Evolutionary conservation across 805 yeast genomes (phyloP).

Genomic region (Hanseniaspora pseudoguilliermondii): DNA sequence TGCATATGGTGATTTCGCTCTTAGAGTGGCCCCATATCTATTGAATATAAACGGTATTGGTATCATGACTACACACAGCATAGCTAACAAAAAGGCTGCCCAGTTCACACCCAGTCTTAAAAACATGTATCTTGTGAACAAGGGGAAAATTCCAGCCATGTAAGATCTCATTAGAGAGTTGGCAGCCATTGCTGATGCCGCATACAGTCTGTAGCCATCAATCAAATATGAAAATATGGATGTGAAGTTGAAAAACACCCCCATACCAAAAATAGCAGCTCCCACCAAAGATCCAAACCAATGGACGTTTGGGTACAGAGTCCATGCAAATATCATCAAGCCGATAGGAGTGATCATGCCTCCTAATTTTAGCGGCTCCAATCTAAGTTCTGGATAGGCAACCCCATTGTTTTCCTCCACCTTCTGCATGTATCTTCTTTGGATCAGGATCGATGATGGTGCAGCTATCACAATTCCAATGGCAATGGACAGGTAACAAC

Average conservation of each 20-base stretch:
- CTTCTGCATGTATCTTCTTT: constrained; percentile 32
- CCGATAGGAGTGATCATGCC: constrained; percentile 50
- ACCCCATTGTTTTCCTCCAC: constrained; percentile 35
- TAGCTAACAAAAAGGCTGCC: constrained; percentile 44
- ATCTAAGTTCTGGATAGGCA: constrained; percentile 47
- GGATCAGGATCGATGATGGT: constrained; percentile 34
- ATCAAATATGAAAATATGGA: constrained; percentile 54
- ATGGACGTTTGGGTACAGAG: constrained; percentile 44
- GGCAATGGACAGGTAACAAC: constrained; percentile 49
- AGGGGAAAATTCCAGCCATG: constrained; percentile 46
- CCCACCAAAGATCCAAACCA: constrained; percentile 65
- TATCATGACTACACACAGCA: constrained; percentile 37
- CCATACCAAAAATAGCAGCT: constrained; percentile 61
- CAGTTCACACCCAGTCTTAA: constrained; percentile 42
- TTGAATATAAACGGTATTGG: constrained; percentile 46
- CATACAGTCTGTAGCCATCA: constrained; percentile 44
- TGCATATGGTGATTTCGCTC: constrained; percentile 37
- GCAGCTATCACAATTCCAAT: constrained; percentile 40
- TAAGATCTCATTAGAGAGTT: constrained; percentile 41
- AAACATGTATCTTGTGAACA: constrained; percentile 48
- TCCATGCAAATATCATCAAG: constrained; percentile 69
- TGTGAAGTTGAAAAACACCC: constrained; percentile 54
- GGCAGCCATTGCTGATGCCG: constrained; percentile 42
- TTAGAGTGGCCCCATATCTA: constrained; percentile 33
- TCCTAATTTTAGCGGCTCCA: constrained; percentile 53